Evolutionary conservation across 2,329 filamentous ascomycete species (phyloP).

Genomic region (Calonectria hongkongensis): DNA sequence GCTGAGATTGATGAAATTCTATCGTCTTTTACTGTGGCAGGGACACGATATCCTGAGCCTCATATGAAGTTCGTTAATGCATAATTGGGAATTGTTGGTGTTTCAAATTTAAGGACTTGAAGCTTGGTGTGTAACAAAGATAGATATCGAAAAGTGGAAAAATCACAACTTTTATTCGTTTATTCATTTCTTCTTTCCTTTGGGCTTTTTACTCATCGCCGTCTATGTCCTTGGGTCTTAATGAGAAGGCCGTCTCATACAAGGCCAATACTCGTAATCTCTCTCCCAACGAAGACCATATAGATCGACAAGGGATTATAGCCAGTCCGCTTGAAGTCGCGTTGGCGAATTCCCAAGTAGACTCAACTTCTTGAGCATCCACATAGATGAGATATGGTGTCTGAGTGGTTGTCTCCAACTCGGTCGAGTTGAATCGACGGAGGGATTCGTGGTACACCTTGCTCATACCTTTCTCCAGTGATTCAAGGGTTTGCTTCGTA

Average conservation of each 20-base stretch:
- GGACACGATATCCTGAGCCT: constrained; percentile 67
- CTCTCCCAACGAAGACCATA: constrained; percentile 59
- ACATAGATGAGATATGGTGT: constrained; percentile 59
- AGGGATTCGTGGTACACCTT: constrained; percentile 52
- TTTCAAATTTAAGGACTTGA: too few relatives aligned
- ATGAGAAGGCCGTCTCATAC: constrained; percentile 52
- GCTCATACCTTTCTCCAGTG: constrained; percentile 46
- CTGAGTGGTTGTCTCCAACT: constrained; percentile 25
- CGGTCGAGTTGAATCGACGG: constrained; percentile 43
- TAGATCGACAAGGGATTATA: constrained; percentile 61
- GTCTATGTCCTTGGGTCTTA: constrained; percentile 35
- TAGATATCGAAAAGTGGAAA: neutral
- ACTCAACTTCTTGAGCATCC: constrained; percentile 49
- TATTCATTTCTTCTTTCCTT: constrained; percentile 29
- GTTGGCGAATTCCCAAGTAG: constrained; percentile 42
- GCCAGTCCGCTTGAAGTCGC: constrained; percentile 40
- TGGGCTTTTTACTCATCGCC: constrained; percentile 31
- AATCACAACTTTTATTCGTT: constrained; percentile 21
- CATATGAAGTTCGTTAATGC: constrained; percentile 47
- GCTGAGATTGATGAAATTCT: constrained; percentile 70
- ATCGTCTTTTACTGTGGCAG: constrained; percentile 67
- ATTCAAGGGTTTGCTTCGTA: constrained; percentile 13
- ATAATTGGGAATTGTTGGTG: constrained; percentile 20
- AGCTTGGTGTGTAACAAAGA: neutral
- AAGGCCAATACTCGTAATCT: constrained; percentile 59